Conservation (phyloP, 345 rosid genomes). For the Noccaea bulbosa region DNA sequence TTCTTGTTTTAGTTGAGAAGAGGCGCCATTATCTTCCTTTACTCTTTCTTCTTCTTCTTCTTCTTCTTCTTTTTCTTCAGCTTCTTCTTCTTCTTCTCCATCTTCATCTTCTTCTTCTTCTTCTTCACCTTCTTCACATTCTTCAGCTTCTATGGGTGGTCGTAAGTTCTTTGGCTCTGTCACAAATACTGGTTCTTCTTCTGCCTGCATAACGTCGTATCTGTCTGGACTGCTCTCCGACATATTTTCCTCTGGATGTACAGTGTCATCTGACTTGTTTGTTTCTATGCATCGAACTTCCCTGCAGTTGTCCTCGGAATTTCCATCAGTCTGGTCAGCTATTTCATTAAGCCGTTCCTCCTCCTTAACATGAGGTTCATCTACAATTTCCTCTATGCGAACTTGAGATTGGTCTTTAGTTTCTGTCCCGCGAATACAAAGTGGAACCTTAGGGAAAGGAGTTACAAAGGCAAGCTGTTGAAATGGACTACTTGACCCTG, state of each 20-base stretch:
- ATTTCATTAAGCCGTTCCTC: slow-evolving; percentile 42
- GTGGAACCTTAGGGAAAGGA: slow-evolving; percentile 30
- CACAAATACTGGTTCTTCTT: slow-evolving; percentile 39
- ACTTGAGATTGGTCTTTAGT: slow-evolving; percentile 31
- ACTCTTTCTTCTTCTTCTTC: slow-evolving; percentile 22
- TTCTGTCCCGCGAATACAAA: slow-evolving; percentile 19
- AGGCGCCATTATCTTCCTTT: slow-evolving; percentile 23
- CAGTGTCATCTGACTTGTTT: slow-evolving; percentile 47
- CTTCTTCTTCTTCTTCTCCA: slow-evolving; percentile 8
- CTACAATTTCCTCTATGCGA: slow-evolving; percentile 46
- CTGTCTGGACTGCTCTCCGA: slow-evolving; percentile 43
- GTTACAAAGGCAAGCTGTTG: slow-evolving; percentile 41
- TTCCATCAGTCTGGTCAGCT: slow-evolving; percentile 46
- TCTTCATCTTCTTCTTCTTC: slow-evolving; percentile 22
- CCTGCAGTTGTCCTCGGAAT: slow-evolving; percentile 52
- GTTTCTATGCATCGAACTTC: slow-evolving; percentile 66
- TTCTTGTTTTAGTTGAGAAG: slow-evolving; percentile 40
- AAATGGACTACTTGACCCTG: slow-evolving; percentile 40
- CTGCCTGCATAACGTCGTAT: slow-evolving; percentile 38
- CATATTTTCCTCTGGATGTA: slow-evolving; percentile 39
- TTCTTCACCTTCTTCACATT: neutral
- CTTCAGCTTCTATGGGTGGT: slow-evolving; percentile 17
- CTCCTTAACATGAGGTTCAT: slow-evolving; percentile 31
- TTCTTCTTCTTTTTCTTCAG: too few species aligned
- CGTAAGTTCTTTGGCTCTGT: slow-evolving; percentile 23